Conservation (phyloP, 2,329 filamentous ascomycete species). For the Aciculosporium take region DNA sequence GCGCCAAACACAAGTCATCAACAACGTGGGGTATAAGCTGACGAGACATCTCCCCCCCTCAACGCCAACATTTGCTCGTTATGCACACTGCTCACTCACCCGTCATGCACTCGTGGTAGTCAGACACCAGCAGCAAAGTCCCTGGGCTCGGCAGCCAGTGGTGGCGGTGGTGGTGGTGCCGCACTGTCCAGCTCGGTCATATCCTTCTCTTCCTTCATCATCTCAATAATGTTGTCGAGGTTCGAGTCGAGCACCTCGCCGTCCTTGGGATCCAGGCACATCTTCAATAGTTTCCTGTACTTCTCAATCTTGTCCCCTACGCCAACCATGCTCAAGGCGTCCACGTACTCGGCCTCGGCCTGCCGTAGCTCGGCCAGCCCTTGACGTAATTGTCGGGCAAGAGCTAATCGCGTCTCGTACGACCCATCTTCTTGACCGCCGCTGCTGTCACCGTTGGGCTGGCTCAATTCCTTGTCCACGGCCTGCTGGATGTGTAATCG, state of each 20-base stretch:
- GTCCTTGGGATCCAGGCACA: constrained; percentile 53
- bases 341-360: constrained; percentile 53
- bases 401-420: constrained; percentile 39
- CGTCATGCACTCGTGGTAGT: background rate
- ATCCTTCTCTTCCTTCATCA: constrained; percentile 49
- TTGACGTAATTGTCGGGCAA: constrained; percentile 43
- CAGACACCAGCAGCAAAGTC: constrained; percentile 11
- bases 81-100: background rate
- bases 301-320: constrained; percentile 60
- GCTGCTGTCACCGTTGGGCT: constrained; percentile 33
- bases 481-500: constrained; percentile 36
- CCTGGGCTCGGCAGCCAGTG: constrained; percentile 17
- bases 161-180: constrained; percentile 10
- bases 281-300: constrained; percentile 55
- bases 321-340: constrained; percentile 53
- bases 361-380: constrained; percentile 45
- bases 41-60: background rate
- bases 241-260: constrained; percentile 54
- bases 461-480: constrained; percentile 35
- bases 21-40: constrained; percentile 2
- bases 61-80: background rate
- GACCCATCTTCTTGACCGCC: constrained; percentile 29
- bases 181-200: constrained; percentile 23
- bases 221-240: constrained; percentile 43
- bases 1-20: background rate